Evolutionary conservation across 371 early-diverging fungal species (phyloP), one percentile per base, ranked within the genome.

Genomic region (Dinochytrium kinnereticum): DNA sequence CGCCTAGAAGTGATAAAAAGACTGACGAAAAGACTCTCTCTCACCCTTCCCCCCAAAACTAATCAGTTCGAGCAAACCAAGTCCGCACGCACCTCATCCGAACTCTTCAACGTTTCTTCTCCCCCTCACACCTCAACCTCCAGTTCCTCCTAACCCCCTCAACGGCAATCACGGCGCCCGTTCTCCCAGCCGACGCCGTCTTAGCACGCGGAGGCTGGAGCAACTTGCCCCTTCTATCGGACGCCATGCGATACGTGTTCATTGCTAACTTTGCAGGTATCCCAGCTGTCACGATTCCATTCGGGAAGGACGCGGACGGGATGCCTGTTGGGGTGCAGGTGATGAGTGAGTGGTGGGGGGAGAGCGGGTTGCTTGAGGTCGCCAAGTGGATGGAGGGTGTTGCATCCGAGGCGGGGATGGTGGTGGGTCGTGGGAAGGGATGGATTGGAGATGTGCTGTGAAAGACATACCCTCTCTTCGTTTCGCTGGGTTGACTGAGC

Each of bases 251-350:
- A 31, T 93, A 81, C 73, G 79, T 85, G 64, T 82, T 78, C 65
- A 72, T 92, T 75, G 90, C 88, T 26, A 93, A 92, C 74, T 82
- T 92, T 26, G 83, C 88, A 0, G 94, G 93, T 28, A 80, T 90
- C 57, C 93, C 93, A 19, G 92, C 85, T 17, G 83, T 91, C 34
- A 80, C 80, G 15, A 87, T 89, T 13, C 92, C 92, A 10, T 88
- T 88, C 37, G 92, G 91, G 0, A 71, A 86, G 26, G 77, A 77
- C 21, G 64, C 7, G 0, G 68, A 86, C 1, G 87, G 86, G 7
- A 74, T 91, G 69, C 92, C 92, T 5, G 81, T 91, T 38, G 91
- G 89, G n/a, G 67, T 91, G 64, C 93, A 93, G 64, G 86, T 93
- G 66, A 88, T 89, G 85, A 86, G 86, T 2, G 80, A 85, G 67